Conservation (phyloP, 1,284 basidiomycete species). For the Ganoderma boninense region DNA sequence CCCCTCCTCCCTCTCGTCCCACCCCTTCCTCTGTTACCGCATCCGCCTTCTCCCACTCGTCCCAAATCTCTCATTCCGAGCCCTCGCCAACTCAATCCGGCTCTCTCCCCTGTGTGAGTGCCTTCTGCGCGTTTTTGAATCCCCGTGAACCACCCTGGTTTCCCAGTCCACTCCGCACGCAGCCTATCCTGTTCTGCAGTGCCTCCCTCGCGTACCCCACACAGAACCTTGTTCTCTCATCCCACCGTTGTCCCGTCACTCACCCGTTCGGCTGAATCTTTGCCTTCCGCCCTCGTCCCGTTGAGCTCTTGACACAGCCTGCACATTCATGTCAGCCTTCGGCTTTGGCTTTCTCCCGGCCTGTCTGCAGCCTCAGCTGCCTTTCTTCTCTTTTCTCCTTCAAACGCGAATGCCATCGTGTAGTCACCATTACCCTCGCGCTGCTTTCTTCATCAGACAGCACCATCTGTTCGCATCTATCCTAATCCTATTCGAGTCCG, state of each 20-base stretch:
- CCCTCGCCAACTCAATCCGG: not conserved
- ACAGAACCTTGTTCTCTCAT: conserved; percentile 1
- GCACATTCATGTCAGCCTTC: not conserved
- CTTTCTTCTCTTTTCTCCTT: conserved; percentile 3
- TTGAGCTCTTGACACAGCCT: too few relatives aligned
- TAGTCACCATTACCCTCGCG: too few relatives aligned
- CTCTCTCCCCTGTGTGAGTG: not conserved
- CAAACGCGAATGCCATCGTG: not conserved
- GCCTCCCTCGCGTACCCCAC: not conserved
- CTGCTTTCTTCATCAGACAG: not conserved
- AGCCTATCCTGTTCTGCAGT: conserved; percentile 2
- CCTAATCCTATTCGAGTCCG: not conserved
- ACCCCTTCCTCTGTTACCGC: not conserved
- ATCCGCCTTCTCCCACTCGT: not conserved
- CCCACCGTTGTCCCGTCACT: not conserved
- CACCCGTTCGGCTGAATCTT: not conserved
- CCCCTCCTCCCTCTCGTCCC: conserved; percentile 11
- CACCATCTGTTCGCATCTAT: too few relatives aligned
- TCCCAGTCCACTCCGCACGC: not conserved
- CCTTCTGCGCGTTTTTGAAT: too few relatives aligned
- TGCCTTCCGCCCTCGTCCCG: not conserved
- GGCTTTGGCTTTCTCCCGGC: not conserved
- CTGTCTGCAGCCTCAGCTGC: not conserved
- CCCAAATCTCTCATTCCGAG: not conserved
- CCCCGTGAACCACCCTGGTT: not conserved